phyloP scores from a whole-genome alignment of 345 rosid genomes.

The Toxicodendron radicans region DNA sequence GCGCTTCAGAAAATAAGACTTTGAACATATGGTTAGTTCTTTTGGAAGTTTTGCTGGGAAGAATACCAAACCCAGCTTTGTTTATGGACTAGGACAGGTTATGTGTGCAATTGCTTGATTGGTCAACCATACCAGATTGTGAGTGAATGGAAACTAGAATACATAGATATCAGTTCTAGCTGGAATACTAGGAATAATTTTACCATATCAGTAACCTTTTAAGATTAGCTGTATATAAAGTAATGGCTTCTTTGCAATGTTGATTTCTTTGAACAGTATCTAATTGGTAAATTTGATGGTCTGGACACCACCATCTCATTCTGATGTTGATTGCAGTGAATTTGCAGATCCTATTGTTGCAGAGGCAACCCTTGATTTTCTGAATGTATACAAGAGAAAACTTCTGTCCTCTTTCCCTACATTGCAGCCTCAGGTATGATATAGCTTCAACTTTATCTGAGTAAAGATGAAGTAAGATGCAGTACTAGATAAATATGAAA shows the following conservation, averaged over 20 bases:
- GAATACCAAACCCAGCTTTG: neutral
- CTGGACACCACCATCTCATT: constrained; percentile 18
- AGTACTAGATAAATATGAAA: neutral
- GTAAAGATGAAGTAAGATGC: neutral
- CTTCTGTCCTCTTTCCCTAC: constrained; percentile 64
- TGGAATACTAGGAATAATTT: neutral
- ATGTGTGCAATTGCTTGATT: neutral
- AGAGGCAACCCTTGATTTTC: constrained; percentile 84
- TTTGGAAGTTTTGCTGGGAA: too few relatives aligned
- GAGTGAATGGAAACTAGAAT: neutral
- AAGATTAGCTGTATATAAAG: neutral
- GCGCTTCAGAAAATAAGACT: too few relatives aligned
- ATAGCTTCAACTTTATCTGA: neutral
- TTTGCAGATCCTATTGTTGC: constrained; percentile 92
- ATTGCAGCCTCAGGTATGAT: constrained; percentile 75
- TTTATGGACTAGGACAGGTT: neutral
- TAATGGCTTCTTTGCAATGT: constrained; percentile 1
- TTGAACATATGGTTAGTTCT: too few relatives aligned
- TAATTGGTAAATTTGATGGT: constrained; percentile 1
- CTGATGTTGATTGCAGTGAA: constrained; percentile 68
- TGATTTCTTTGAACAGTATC: neutral
- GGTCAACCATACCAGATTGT: neutral
- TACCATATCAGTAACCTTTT: neutral
- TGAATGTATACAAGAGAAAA: constrained; percentile 65
- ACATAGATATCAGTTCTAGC: neutral